Evolutionary conservation across 2,329 filamentous ascomycete species (phyloP), one percentile per base, ranked within the genome.

Genomic region (Colletotrichum sp.): DNA sequence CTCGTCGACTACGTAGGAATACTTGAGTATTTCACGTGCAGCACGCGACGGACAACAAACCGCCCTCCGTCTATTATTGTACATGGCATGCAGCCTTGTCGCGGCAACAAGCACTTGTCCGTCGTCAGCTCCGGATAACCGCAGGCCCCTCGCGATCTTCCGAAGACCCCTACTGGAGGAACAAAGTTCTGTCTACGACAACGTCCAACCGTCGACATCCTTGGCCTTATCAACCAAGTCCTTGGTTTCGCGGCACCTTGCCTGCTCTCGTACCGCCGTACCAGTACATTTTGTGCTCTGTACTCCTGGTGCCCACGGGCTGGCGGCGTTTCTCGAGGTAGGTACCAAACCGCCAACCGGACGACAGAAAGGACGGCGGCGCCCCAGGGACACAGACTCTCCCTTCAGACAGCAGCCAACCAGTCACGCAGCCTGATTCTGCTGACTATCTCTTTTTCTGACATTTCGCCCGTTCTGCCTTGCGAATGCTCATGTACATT

Each of bases 161-260:
- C 57, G 57, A 76, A 64, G 44, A 73, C 72, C 72, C 72, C 69
- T 75, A 68, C 52, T 55, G 62, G 63, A 72, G 55, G 62, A 75
- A 64, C 72, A 68, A 39, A 39, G n/a, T 34, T 61, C 29, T 30
- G 68, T 67, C 55, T 22, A 71, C 36, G 29, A 39, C 34, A 39
- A 52, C 32, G 36, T 62, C 52, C 29, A 32, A 19, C 29, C 19
- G 27, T 52, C 57, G 68, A 65, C 68, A 66, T 75, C 22, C 61
- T 75, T 75, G 72, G 63, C 69, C 62, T 72, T 67, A 63, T 72
- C 72, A 63, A 67, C 70, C 73, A 73, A 73, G 73, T 69, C n/a
- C 70, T 65, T 76, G 73, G 73, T 72, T 71, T 29, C 52, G 29
- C 62, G 22, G 68, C 36, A 36, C 36, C 22, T 72, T 32, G 69